Percentiles rank a stretch among this genome's conserved stretches.
These are phyloP conservation scores for Triticum timopheevii DNA, from an alignment of 176 grass and related monocot genomes.

Conservation along the genomic window DNA sequence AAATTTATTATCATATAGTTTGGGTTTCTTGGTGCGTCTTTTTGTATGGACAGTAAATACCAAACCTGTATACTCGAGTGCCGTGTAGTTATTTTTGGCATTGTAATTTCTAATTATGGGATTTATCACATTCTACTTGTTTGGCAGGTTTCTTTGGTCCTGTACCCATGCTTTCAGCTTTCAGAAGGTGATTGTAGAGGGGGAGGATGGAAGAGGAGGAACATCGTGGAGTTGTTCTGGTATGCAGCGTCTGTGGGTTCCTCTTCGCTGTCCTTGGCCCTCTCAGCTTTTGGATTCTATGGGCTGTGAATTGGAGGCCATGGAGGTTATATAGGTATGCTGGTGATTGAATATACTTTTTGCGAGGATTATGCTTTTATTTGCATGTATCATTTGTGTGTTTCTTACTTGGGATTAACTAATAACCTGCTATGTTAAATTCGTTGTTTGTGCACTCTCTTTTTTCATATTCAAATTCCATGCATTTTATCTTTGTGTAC, in stretches of 20 bases:
- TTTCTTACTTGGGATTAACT: slow-evolving; percentile 24
- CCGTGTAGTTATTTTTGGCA: background rate
- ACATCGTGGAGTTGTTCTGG: slow-evolving; percentile 66
- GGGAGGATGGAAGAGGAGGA: slow-evolving; percentile 84
- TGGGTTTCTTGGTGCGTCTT: slow-evolving; percentile 1
- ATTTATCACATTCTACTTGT: slow-evolving; percentile 7
- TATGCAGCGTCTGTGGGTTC: slow-evolving; percentile 79
- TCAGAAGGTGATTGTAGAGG: slow-evolving; percentile 45
- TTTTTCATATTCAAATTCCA: slow-evolving; percentile 6
- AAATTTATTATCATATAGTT: slow-evolving; percentile 13
- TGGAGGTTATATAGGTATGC: slow-evolving; percentile 95
- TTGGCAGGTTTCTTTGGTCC: slow-evolving; percentile 27
- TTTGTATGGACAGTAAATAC: background rate
- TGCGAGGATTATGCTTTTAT: background rate
- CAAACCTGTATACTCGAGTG: slow-evolving; percentile 25
- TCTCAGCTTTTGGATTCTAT: slow-evolving; percentile 94
- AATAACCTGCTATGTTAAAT: slow-evolving; percentile 8
- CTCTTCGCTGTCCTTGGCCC: slow-evolving; percentile 83
- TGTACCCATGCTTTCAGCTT: slow-evolving; percentile 63
- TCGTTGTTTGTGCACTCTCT: slow-evolving; percentile 5
- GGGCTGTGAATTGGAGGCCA: slow-evolving; percentile 98
- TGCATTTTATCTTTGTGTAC: background rate
- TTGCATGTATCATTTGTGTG: slow-evolving; percentile 22
- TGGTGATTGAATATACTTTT: background rate
- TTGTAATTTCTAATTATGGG: slow-evolving; percentile 15